Conservation (phyloP, 257 asterid species). For the Salvia rosmarinus region DNA sequence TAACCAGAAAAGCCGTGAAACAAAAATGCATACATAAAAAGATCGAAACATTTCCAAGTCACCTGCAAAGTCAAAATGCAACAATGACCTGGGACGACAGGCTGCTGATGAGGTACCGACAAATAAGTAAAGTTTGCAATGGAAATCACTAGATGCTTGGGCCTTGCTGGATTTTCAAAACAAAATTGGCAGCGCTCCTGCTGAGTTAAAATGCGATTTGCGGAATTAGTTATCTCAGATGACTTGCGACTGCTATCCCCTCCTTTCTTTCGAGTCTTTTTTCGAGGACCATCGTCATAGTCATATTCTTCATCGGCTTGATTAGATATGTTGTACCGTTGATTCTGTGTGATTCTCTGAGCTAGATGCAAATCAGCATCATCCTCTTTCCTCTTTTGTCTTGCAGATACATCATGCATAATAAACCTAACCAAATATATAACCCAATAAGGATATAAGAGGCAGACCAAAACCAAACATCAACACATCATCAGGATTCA, state of each 20-base stretch:
- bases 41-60: slow-evolving; percentile 17
- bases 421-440: slow-evolving; percentile 48
- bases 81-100: slow-evolving; percentile 85
- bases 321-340: slow-evolving; percentile 55
- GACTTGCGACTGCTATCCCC: slow-evolving; percentile 48
- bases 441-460: slow-evolving; percentile 26
- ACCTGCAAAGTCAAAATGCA: slow-evolving; percentile 91
- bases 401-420: slow-evolving; percentile 67
- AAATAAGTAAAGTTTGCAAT: slow-evolving; percentile 86
- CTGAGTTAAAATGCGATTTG: slow-evolving; percentile 70
- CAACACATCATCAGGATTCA: background rate
- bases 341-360: slow-evolving; percentile 64
- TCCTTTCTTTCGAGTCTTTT: slow-evolving; percentile 63
- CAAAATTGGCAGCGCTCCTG: slow-evolving; percentile 92
- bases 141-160: slow-evolving; percentile 84
- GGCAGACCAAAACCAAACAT: slow-evolving; percentile 3
- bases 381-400: slow-evolving; percentile 73
- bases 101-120: slow-evolving; percentile 75
- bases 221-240: slow-evolving; percentile 52
- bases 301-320: slow-evolving; percentile 97
- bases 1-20: background rate
- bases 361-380: slow-evolving; percentile 89
- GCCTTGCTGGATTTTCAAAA: slow-evolving; percentile 82
- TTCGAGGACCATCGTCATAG: slow-evolving; percentile 80
- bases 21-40: background rate